Conservation (phyloP, 169 alveolate species). For the Plasmodium malariae region DNA sequence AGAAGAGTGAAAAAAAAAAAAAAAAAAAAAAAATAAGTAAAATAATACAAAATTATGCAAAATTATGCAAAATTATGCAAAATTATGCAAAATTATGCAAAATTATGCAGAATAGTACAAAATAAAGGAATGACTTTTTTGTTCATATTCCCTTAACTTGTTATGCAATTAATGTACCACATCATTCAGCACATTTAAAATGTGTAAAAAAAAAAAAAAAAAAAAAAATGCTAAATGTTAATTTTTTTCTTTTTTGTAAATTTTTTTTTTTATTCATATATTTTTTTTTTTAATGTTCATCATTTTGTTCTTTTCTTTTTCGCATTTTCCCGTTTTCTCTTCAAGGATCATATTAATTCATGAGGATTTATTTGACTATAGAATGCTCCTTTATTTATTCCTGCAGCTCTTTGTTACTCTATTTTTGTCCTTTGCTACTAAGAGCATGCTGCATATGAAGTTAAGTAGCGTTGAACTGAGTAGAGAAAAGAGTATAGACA, state of each 20-base stretch:
- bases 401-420: neutral
- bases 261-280: neutral
- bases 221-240: neutral
- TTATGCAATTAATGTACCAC: too few relatives aligned
- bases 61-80: too few relatives aligned
- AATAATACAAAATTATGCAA: too few relatives aligned
- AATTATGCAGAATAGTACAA: too few relatives aligned
- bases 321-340: neutral
- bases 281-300: constrained; percentile 11
- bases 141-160: too few relatives aligned
- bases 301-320: neutral
- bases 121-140: neutral
- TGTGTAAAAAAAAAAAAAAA: constrained; percentile 19
- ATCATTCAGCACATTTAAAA: too few relatives aligned
- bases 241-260: neutral
- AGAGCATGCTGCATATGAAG: constrained; percentile 27
- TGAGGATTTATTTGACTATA: constrained; percentile 31
- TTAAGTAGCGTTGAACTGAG: constrained; percentile 1
- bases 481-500: neutral
- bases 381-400: constrained; percentile 24
- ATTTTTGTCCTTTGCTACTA: constrained; percentile 20
- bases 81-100: too few relatives aligned
- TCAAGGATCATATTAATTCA: constrained; percentile 42
- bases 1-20: too few relatives aligned
- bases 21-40: too few relatives aligned